Conservation (phyloP, 306 rosid species). For the Senna tora region DNA sequence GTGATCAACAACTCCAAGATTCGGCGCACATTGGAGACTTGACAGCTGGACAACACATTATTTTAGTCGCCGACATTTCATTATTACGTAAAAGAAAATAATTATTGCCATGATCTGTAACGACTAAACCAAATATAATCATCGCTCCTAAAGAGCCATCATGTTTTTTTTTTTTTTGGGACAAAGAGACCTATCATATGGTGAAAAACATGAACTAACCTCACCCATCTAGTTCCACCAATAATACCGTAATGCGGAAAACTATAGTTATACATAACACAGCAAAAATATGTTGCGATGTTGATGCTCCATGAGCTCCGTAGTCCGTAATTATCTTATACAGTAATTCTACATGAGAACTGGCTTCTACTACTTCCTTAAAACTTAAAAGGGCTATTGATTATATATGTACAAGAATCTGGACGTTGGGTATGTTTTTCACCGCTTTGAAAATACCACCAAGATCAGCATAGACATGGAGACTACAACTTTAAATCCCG, state of each 20-base stretch:
- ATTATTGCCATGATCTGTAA: not conserved
- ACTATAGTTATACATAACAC: conserved; percentile 13
- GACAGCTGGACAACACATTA: conserved; percentile 26
- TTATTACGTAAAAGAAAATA: conserved; percentile 1
- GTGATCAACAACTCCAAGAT: conserved; percentile 23
- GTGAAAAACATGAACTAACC: conserved; percentile 16
- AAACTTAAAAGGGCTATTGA: conserved; percentile 17
- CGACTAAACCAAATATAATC: not conserved
- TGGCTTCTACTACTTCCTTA: conserved; percentile 42
- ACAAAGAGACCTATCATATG: not conserved
- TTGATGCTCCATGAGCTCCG: conserved; percentile 38
- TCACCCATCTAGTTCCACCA: not conserved
- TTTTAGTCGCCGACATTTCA: conserved; percentile 5
- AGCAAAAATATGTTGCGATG: conserved; percentile 35
- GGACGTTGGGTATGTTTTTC: conserved; percentile 38
- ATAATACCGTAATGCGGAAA: not conserved
- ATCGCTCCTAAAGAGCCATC: conserved; percentile 7
- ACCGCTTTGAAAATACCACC: conserved; percentile 85
- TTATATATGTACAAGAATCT: conserved; percentile 39
- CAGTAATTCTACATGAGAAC: conserved; percentile 44
- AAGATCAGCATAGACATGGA: conserved; percentile 91
- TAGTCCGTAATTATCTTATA: conserved; percentile 45
- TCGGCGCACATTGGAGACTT: conserved; percentile 5
- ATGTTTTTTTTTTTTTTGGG: not conserved
- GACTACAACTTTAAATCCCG: conserved; percentile 78